Percentiles rank a stretch among this genome's conserved stretches.
Evolutionary conservation across 768 basidiomycete genomes (phyloP).

Genomic region (Boletus speciosus): DNA sequence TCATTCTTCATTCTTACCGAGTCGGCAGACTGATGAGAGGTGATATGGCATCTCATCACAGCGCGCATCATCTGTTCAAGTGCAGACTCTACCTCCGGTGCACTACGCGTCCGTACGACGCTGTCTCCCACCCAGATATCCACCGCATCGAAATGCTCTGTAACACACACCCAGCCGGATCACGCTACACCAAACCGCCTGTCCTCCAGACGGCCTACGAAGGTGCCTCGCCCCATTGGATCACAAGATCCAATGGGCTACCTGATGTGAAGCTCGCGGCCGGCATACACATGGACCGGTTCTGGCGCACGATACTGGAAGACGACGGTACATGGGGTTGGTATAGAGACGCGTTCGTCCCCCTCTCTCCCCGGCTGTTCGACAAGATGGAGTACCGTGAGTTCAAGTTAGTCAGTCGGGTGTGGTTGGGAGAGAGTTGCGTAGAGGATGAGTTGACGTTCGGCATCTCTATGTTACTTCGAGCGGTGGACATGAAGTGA

Average conservation of each 20-base stretch:
- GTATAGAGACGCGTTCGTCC: slow-evolving; percentile 42
- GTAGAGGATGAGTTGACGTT: slow-evolving; percentile 32
- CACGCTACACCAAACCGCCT: neutral
- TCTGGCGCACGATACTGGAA: slow-evolving; percentile 14
- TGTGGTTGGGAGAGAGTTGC: slow-evolving; percentile 33
- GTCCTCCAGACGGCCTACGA: slow-evolving; percentile 15
- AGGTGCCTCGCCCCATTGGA: slow-evolving; percentile 3
- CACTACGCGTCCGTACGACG: slow-evolving; percentile 7
- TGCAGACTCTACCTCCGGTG: slow-evolving; percentile 26
- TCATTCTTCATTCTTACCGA: neutral
- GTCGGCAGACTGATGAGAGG: neutral
- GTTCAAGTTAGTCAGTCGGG: slow-evolving; percentile 38
- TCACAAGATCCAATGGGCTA: neutral
- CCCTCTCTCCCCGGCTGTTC: slow-evolving; percentile 47
- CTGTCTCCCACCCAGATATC: slow-evolving; percentile 7
- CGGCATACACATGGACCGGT: slow-evolving; percentile 24
- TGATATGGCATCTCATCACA: neutral
- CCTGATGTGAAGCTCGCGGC: neutral
- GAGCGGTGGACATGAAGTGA: slow-evolving; percentile 35
- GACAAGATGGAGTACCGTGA: slow-evolving; percentile 42
- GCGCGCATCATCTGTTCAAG: slow-evolving; percentile 18
- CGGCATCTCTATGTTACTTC: slow-evolving; percentile 43
- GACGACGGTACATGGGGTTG: slow-evolving; percentile 28
- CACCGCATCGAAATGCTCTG: slow-evolving; percentile 21
- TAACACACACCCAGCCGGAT: slow-evolving; percentile 8